Evolutionary conservation across 1,284 basidiomycete genomes (phyloP), one percentile per base, ranked within the genome.

Genomic region (Leccinum fallax): DNA sequence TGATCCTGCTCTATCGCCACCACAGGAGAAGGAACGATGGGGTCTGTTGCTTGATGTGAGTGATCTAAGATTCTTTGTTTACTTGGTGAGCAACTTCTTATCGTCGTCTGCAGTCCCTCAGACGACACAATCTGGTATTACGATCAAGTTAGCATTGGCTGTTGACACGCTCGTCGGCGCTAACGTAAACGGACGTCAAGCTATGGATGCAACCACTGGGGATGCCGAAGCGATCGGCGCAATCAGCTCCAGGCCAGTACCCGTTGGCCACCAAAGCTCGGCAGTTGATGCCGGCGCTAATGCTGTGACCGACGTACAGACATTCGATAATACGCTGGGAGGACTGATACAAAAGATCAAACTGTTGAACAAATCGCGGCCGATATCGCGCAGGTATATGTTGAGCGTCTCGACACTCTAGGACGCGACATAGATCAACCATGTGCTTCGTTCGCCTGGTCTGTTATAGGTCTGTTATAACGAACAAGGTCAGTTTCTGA

Each of bases 11-110:
- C 15, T 5, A 8, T 16, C 30, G n/a, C n/a, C 64, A 64, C 26
- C 28, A 13, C 30, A 46, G 15, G 34, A 54, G 1, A 62, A 65
- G 40, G 84, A 85, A 69, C 77, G 78, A 58, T 89, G 88, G 87
- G 90, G 88, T 21, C 21, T 26, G 24, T 26, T 26, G 24, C 24
- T 26, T 26, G 24, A 26, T 26, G 24, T 26, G 24, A 26, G 24
- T 26, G 24, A 26, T 26, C 24, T 26, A 26, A 26, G 24, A 26
- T 26, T 26, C 24, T 26, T 26, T 26, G 24, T 26, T 26, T 26
- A 26, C 24, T 26, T 26, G 24, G 24, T 26, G 24, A 26, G 24
- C 24, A 26, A 26, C 24, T 26, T 26, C 24, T 26, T 26, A 26
- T 26, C 24, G 24, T 26, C 24, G 24, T 26, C 24, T 26, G 24